Base-by-base conservation (phyloP, 169 alveolate species). In the Eimeria sp. region DNA sequence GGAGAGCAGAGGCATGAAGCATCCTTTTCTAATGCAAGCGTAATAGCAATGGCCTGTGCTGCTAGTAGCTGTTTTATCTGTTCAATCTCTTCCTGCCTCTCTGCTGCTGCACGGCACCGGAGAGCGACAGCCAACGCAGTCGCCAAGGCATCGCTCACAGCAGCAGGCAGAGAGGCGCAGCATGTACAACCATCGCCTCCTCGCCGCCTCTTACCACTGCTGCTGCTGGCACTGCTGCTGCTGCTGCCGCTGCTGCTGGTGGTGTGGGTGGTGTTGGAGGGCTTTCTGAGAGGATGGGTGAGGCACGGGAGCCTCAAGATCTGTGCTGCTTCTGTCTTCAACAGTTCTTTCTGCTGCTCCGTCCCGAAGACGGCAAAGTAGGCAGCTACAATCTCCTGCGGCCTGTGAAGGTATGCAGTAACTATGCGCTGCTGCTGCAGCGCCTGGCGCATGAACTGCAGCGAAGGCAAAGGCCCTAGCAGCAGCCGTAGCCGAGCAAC, bases 401-500 rank as follows among this genome's bases (percentile, higher is more conserved):
- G 95, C 88, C 95, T 27, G 16, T 25, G 54, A 14, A 63, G 45
- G 45, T 51, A 65, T 13, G 84, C 58, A 25, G 84, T 78, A 70
- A 75, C 67, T 13, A 43, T 76, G 67, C 90, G 54, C 67, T 54
- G 57, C 57, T 45, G 51, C 34, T 86, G 89, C n/a, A 91, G 95
- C 63, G n/a, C 58, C 61, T 54, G 70, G 40, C 95, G 95, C 95
- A 91, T 91, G 30, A 22, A 45, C 58, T 80, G 63, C 78, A 91
- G 45, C n/a, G 83, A 67, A 10, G 95, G 95, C 63, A 91, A 82
- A 20, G 89, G 89, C 43, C 88, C 76, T 22, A 61, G 61, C 25
- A 4, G 89, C 78, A 47, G 40, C 80, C 65, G 89, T 49, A 91
- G 67, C 10, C 30, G 54, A 22, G 95, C 54, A 25, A 91, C 7